Evolutionary conservation across 2,329 filamentous ascomycete genomes (phyloP).

Genomic region (Botrytis byssoidea): DNA sequence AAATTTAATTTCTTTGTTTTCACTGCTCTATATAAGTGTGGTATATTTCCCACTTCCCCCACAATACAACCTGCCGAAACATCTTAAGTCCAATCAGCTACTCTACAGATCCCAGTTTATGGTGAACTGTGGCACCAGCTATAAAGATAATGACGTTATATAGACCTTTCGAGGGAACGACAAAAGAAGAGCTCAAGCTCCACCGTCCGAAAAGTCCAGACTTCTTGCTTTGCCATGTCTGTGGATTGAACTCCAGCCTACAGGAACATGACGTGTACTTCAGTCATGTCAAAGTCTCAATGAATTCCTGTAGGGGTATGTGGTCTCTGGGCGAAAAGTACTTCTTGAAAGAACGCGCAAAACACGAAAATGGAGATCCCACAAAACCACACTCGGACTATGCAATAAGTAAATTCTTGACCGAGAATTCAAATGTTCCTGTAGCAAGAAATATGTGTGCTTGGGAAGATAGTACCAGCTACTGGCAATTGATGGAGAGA

Average conservation of each 20-base stretch:
- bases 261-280: neutral
- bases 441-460: neutral
- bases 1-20: neutral
- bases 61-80: neutral
- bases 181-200: neutral
- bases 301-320: neutral
- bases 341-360: neutral
- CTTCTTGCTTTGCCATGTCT: neutral
- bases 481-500: neutral
- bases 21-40: neutral
- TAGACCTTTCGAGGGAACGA: neutral
- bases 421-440: neutral
- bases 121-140: neutral
- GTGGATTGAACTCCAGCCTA: neutral
- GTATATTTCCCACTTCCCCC: neutral
- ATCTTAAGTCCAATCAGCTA: neutral
- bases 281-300: conserved; percentile 8
- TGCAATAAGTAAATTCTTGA: neutral
- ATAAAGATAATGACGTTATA: neutral
- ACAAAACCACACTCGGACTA: neutral
- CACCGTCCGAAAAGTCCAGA: neutral
- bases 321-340: neutral
- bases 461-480: conserved; percentile 1
- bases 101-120: neutral
- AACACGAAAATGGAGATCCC: accelerated